Conservation (phyloP, 1,139 yeast species). For the Yamadazyma buinensis region DNA sequence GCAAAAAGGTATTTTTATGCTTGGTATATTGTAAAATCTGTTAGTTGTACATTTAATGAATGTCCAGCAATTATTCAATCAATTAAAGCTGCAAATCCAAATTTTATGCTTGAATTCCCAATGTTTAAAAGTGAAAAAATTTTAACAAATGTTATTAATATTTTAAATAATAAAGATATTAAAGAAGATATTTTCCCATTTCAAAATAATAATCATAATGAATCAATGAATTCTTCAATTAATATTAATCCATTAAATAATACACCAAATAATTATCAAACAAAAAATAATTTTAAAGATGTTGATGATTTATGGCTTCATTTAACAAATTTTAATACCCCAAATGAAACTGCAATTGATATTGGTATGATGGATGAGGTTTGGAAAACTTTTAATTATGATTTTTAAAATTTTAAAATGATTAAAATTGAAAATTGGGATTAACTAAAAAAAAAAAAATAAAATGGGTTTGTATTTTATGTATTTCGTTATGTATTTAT, state of each 20-base stretch:
- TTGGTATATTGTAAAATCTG: slow-evolving; percentile 37
- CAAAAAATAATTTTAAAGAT: not conserved
- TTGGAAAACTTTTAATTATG: slow-evolving; percentile 1
- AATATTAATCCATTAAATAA: not conserved
- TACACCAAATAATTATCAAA: not conserved
- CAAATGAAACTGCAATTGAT: slow-evolving; percentile 1
- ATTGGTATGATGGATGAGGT: slow-evolving; percentile 2
- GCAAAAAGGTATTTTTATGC: slow-evolving; percentile 41
- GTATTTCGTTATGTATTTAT: too few species aligned
- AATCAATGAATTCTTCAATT: too few species aligned
- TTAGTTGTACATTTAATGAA: not conserved
- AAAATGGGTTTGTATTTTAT: too few species aligned
- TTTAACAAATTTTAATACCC: slow-evolving; percentile 2
- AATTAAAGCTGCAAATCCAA: not conserved
- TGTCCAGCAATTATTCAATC: not conserved
- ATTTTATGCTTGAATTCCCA: slow-evolving; percentile 1
- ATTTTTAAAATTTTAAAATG: not conserved
- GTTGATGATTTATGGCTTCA: slow-evolving; percentile 6
- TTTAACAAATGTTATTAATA: not conserved
- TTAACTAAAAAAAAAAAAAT: too few species aligned
- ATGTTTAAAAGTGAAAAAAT: slow-evolving; percentile 2
- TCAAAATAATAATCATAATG: too few species aligned
- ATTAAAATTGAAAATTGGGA: too few species aligned
- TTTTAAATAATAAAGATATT: slow-evolving; percentile 1
- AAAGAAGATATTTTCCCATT: too few species aligned